These are phyloP conservation scores for Podospora australis DNA, from an alignment of 495 filamentous ascomycete genomes.

Conservation along the genomic window DNA sequence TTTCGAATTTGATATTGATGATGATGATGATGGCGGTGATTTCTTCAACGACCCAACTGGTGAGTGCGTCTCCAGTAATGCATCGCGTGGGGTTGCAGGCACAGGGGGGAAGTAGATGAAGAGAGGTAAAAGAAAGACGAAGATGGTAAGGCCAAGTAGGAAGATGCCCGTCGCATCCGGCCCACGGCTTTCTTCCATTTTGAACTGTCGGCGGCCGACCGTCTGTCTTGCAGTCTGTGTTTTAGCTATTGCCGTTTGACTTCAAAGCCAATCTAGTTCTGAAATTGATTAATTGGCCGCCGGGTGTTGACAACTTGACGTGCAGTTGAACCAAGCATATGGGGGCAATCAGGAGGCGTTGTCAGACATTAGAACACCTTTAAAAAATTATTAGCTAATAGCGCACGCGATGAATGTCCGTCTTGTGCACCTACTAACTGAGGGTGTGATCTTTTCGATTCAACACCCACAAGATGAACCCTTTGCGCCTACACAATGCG, in stretches of 20 bases:
- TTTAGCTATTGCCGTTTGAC: not conserved
- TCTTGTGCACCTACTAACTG: too few species aligned
- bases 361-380: too few species aligned
- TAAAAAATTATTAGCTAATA: too few species aligned
- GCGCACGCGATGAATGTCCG: too few species aligned
- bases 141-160: conserved; percentile 39
- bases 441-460: too few species aligned
- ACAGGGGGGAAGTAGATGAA: conserved; percentile 41
- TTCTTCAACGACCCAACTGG: conserved; percentile 29
- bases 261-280: too few species aligned
- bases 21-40: not conserved
- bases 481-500: too few species aligned
- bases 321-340: too few species aligned
- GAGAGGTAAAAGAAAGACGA: conserved; percentile 43
- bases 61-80: conserved; percentile 39
- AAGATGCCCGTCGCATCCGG: conserved; percentile 25
- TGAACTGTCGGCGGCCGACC: not conserved
- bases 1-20: too few species aligned
- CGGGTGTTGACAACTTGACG: not conserved
- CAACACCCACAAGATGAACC: too few species aligned
- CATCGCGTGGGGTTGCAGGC: conserved; percentile 40
- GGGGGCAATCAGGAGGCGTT: too few species aligned
- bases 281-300: not conserved
- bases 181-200: conserved; percentile 1
- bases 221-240: not conserved